A percentile compares a stretch with the other conserved stretches of the same genome.
phyloP scores from a whole-genome alignment of 441 rosid genomes.

The Arabidopsis hybrid region DNA sequence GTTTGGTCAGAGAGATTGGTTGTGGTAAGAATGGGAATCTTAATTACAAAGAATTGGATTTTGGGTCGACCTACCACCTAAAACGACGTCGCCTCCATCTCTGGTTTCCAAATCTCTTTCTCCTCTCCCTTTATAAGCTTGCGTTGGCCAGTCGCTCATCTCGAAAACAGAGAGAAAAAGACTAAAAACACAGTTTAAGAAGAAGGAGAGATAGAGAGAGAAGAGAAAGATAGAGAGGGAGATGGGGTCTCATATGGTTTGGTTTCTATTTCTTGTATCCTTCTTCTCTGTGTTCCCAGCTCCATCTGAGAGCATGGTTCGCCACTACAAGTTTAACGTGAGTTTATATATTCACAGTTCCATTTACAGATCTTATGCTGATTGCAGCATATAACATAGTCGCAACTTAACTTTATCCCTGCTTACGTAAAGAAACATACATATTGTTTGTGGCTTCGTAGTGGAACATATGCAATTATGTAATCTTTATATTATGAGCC shows the following conservation, averaged over 20 bases:
- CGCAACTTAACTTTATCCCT: slow-evolving; percentile 1
- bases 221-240: neutral
- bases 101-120: slow-evolving; percentile 35
- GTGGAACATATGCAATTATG: neutral
- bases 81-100: slow-evolving; percentile 64
- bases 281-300: slow-evolving; percentile 55
- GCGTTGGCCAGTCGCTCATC: slow-evolving; percentile 51
- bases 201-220: neutral
- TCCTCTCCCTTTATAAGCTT: slow-evolving; percentile 51
- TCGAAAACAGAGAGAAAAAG: slow-evolving; percentile 40
- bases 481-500: neutral
- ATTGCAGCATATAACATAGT: neutral
- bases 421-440: neutral
- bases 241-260: slow-evolving; percentile 50
- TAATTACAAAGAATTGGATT: slow-evolving; percentile 56
- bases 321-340: slow-evolving; percentile 82
- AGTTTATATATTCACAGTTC: slow-evolving; percentile 39
- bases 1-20: slow-evolving; percentile 44
- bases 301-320: slow-evolving; percentile 65
- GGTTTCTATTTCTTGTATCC: slow-evolving; percentile 54
- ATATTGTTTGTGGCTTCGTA: neutral
- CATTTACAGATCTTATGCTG: neutral
- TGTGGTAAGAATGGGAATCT: slow-evolving; percentile 52
- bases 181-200: slow-evolving; percentile 15
- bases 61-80: slow-evolving; percentile 50